phyloP scores from a whole-genome alignment of 2,329 filamentous ascomycete species.

The Sarocladium oryzae region DNA sequence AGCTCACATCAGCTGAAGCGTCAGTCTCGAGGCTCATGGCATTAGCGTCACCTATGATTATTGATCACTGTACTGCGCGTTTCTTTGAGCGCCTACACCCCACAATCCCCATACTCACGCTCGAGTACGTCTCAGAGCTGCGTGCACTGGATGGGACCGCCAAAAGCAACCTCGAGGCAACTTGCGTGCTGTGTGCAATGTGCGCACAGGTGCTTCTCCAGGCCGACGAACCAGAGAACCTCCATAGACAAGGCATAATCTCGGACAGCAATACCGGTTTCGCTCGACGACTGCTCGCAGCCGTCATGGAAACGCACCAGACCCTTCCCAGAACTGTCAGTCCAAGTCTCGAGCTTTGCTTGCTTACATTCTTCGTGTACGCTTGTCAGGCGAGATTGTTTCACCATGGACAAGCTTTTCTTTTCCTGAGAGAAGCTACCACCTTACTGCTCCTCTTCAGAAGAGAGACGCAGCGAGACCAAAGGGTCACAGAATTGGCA shows the following conservation, averaged over 20 bases:
- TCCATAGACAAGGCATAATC: slow-evolving; percentile 25
- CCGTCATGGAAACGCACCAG: slow-evolving; percentile 28
- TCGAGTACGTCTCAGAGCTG: slow-evolving; percentile 28
- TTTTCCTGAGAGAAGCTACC: slow-evolving; percentile 36
- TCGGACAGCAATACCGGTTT: slow-evolving; percentile 30
- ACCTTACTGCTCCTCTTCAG: slow-evolving; percentile 31
- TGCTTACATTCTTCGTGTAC: slow-evolving; percentile 38
- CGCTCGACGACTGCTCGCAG: slow-evolving; percentile 31
- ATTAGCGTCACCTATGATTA: slow-evolving; percentile 15
- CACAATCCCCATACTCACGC: slow-evolving; percentile 36
- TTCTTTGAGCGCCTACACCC: slow-evolving; percentile 34
- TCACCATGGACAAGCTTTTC: slow-evolving; percentile 36
- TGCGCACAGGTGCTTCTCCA: slow-evolving; percentile 36
- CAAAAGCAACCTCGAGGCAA: slow-evolving; percentile 25
- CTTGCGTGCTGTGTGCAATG: slow-evolving; percentile 30
- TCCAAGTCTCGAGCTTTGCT: slow-evolving; percentile 31
- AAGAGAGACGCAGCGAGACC: slow-evolving; percentile 19
- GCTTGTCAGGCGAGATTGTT: slow-evolving; percentile 35
- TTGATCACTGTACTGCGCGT: slow-evolving; percentile 31
- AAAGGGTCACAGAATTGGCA: slow-evolving; percentile 20
- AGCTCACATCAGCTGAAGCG: background rate
- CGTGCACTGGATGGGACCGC: slow-evolving; percentile 16
- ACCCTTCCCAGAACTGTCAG: slow-evolving; percentile 25
- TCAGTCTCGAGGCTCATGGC: background rate
- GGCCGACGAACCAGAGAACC: slow-evolving; percentile 28